Percentiles rank a stretch among this genome's conserved stretches.
phyloP scores from a whole-genome alignment of 257 asterid species.

The Scutellaria galericulata region DNA sequence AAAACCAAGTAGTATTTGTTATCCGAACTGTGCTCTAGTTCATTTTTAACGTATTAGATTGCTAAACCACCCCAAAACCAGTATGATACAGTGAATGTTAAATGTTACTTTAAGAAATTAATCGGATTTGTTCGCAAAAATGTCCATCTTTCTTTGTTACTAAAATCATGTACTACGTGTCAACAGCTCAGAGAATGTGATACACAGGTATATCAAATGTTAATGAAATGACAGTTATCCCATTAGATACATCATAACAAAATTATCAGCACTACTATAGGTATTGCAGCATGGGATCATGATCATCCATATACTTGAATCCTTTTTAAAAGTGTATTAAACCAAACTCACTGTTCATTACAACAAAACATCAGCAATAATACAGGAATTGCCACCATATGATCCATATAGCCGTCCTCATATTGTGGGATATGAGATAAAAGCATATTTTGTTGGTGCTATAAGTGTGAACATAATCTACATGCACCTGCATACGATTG shows the following conservation, averaged over 20 bases:
- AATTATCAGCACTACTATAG: neutral
- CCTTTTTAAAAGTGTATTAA: neutral
- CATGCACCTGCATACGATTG: neutral
- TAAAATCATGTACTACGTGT: conserved; percentile 5
- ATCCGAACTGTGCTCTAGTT: conserved; percentile 14
- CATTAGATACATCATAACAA: conserved; percentile 8
- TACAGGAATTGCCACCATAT: neutral
- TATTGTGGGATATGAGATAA: too few species aligned
- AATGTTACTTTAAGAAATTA: neutral
- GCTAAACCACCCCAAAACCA: conserved; percentile 7
- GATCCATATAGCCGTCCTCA: too few species aligned
- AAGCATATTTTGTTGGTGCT: too few species aligned
- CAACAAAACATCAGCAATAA: neutral
- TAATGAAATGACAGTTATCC: conserved; percentile 2
- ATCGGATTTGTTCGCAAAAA: conserved; percentile 14
- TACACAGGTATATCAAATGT: neutral
- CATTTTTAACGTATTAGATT: conserved; percentile 5
- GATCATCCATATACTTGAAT: conserved; percentile 7
- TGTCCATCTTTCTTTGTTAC: neutral
- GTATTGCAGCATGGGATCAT: neutral
- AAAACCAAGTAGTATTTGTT: conserved; percentile 15
- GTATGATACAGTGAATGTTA: neutral
- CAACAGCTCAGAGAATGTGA: neutral
- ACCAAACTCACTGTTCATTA: neutral
- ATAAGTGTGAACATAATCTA: neutral